Percentiles rank a stretch among this genome's conserved stretches.
phyloP scores from a whole-genome alignment of 169 alveolate species.

The Eimeria mitis region DNA sequence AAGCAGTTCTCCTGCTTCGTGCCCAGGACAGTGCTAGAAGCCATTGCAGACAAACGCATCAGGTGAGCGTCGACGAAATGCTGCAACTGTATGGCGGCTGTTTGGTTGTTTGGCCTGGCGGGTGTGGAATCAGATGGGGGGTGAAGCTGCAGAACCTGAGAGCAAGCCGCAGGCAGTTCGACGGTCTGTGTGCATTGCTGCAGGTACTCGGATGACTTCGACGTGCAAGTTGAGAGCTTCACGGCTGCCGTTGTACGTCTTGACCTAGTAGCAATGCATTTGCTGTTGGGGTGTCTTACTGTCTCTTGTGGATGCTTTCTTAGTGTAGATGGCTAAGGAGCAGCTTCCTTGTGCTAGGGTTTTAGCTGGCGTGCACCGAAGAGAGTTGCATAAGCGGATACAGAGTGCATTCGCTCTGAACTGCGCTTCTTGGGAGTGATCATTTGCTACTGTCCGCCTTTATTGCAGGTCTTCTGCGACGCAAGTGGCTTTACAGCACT shows the following conservation, averaged over 20 bases:
- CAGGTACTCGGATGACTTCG: conserved; percentile 88
- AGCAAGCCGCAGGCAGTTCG: background rate
- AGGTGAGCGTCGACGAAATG: conserved; percentile 31
- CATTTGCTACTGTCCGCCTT: background rate
- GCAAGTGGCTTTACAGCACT: conserved; percentile 90
- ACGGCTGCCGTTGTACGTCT: conserved; percentile 87
- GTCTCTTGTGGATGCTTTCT: background rate
- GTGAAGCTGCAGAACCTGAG: background rate
- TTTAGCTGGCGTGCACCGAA: background rate
- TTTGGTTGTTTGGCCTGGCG: background rate
- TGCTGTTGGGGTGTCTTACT: too few species aligned
- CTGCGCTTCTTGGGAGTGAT: background rate
- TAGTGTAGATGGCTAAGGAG: background rate
- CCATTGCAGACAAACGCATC: conserved; percentile 88
- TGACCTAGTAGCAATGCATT: background rate
- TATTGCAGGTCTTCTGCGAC: conserved; percentile 86
- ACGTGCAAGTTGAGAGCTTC: conserved; percentile 86
- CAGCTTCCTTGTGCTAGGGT: background rate
- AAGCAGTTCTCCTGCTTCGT: conserved; percentile 88
- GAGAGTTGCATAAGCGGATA: background rate
- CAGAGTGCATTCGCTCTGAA: background rate
- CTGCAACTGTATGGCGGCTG: background rate
- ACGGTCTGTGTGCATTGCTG: conserved; percentile 5
- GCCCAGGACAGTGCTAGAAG: conserved; percentile 89
- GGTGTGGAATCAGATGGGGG: background rate